phyloP scores from a whole-genome alignment of 495 filamentous ascomycete genomes.

The Tuber indicum region DNA sequence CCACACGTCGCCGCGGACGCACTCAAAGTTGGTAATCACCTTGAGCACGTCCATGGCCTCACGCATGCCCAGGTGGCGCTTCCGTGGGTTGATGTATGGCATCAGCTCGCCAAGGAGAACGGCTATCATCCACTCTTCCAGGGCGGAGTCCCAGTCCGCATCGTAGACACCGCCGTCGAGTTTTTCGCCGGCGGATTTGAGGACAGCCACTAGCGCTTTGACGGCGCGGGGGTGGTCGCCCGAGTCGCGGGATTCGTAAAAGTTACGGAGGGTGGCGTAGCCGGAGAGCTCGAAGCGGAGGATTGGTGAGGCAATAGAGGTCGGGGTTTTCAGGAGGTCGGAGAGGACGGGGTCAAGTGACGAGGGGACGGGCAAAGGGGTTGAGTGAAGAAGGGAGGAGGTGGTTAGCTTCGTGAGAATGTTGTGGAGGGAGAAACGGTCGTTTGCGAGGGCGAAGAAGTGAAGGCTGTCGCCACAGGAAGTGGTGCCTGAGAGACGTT shows the following conservation, averaged over 20 bases:
- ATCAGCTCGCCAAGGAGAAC: slow-evolving; percentile 31
- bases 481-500: slow-evolving; percentile 30
- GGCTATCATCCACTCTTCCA: slow-evolving; percentile 34
- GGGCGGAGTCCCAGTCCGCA: slow-evolving; percentile 33
- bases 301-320: slow-evolving; percentile 23
- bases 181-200: slow-evolving; percentile 36
- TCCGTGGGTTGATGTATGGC: slow-evolving; percentile 13
- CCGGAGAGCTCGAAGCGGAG: slow-evolving; percentile 41
- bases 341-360: slow-evolving; percentile 23
- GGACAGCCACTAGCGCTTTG: slow-evolving; percentile 35
- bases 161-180: slow-evolving; percentile 38
- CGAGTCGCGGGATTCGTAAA: slow-evolving; percentile 28
- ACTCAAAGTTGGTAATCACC: slow-evolving; percentile 37
- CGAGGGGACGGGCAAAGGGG: slow-evolving; percentile 21
- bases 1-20: slow-evolving; percentile 20
- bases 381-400: slow-evolving; percentile 29
- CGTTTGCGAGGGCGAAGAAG: slow-evolving; percentile 36
- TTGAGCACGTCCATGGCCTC: slow-evolving; percentile 37
- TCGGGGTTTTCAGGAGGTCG: slow-evolving; percentile 32
- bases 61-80: slow-evolving; percentile 12
- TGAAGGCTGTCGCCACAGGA: slow-evolving; percentile 37
- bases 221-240: slow-evolving; percentile 17
- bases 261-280: slow-evolving; percentile 37
- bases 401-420: slow-evolving; percentile 30
- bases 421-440: slow-evolving; percentile 27